These are phyloP conservation scores for Ophiocordyceps camponoti-floridani DNA, from an alignment of 2,329 filamentous ascomycete species.

Conservation along the genomic window DNA sequence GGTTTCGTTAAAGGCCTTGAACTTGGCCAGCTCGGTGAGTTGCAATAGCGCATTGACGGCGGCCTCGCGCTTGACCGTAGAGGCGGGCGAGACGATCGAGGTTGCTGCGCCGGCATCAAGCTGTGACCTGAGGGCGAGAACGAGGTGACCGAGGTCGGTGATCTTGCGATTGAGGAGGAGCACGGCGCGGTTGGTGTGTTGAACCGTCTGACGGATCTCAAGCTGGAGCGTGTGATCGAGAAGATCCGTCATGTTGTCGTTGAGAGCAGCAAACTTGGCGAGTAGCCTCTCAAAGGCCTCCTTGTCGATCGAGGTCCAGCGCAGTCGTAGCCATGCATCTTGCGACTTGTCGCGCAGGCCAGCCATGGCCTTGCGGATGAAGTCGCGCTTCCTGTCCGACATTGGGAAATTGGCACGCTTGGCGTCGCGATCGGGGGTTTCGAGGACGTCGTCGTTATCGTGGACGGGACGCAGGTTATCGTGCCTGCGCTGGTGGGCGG, in stretches of 20 bases:
- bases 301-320: constrained; percentile 28
- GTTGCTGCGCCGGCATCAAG: constrained; percentile 13
- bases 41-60: constrained; percentile 21
- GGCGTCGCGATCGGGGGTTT: constrained; percentile 23
- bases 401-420: constrained; percentile 25
- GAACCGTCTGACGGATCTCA: constrained; percentile 27
- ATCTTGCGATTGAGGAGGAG: constrained; percentile 28
- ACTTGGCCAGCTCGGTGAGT: constrained; percentile 25
- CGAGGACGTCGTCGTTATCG: constrained; percentile 16
- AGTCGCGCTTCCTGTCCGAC: constrained; percentile 19
- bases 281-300: constrained; percentile 24
- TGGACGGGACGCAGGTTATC: constrained; percentile 14
- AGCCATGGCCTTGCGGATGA: constrained; percentile 25
- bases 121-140: constrained; percentile 25
- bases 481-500: constrained; percentile 21
- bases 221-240: constrained; percentile 26
- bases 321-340: constrained; percentile 16
- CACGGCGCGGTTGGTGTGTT: constrained; percentile 28
- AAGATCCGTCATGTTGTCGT: constrained; percentile 29
- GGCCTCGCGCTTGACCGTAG: constrained; percentile 16
- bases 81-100: constrained; percentile 11
- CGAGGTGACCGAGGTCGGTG: constrained; percentile 24
- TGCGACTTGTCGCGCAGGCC: constrained; percentile 18
- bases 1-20: constrained; percentile 31
- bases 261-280: constrained; percentile 23